Conservation (phyloP, 1,139 yeast species). For the Debaryomyces psychrophilus region DNA sequence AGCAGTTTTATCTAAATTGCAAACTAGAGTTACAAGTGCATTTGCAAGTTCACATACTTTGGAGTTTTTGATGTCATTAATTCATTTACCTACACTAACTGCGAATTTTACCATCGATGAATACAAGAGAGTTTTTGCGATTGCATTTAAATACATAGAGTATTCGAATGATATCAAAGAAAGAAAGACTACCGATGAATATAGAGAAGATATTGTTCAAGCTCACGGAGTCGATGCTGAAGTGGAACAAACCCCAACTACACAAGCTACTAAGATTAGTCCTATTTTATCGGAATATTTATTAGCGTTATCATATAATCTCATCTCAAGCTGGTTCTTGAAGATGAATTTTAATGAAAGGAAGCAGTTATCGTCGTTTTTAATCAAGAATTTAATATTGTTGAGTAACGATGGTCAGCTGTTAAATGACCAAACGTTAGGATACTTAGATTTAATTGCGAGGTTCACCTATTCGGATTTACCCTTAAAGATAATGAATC, state of each 20-base stretch:
- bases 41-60: constrained; percentile 74
- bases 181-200: constrained; percentile 17
- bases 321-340: constrained; percentile 74
- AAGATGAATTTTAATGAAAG: constrained; percentile 64
- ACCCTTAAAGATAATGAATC: constrained; percentile 51
- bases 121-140: constrained; percentile 77
- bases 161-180: constrained; percentile 59
- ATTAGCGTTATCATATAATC: constrained; percentile 64
- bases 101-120: constrained; percentile 78
- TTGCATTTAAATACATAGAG: constrained; percentile 78
- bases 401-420: constrained; percentile 35
- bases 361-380: constrained; percentile 60
- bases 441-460: constrained; percentile 67
- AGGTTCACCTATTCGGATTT: constrained; percentile 70
- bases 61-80: constrained; percentile 70
- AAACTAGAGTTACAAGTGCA: constrained; percentile 71
- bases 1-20: constrained; percentile 67
- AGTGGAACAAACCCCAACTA: constrained; percentile 52
- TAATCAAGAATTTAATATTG: constrained; percentile 58
- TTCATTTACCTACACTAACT: constrained; percentile 67
- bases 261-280: constrained; percentile 44
- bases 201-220: constrained; percentile 18
- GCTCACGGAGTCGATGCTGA: constrained; percentile 48
- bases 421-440: constrained; percentile 57
- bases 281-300: constrained; percentile 62